phyloP scores from a whole-genome alignment of 768 basidiomycete genomes.

The Lactarius sanguifluus region DNA sequence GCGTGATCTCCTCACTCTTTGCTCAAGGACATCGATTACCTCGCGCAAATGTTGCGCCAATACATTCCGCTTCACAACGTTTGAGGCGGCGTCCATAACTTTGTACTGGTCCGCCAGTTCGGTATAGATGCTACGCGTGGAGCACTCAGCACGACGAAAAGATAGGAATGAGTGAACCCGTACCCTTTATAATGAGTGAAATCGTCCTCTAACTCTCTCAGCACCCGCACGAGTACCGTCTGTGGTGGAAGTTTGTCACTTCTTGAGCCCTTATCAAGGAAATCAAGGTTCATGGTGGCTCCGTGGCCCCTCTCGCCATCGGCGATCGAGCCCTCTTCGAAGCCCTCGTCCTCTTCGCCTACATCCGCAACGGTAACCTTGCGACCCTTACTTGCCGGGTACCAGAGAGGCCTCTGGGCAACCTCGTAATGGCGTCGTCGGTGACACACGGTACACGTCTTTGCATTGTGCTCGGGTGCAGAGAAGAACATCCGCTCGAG shows the following conservation, averaged over 20 bases:
- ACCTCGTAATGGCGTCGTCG: conserved; percentile 39
- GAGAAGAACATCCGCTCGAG: conserved; percentile 82
- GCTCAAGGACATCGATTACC: conserved; percentile 88
- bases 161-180: conserved; percentile 32
- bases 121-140: conserved; percentile 68
- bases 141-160: conserved; percentile 10
- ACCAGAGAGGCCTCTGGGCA: conserved; percentile 33
- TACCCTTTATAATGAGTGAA: conserved; percentile 94
- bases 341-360: conserved; percentile 29
- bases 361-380: conserved; percentile 19
- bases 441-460: conserved; percentile 68
- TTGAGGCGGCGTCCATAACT: conserved; percentile 79
- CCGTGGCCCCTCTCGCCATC: conserved; percentile 9
- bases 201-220: conserved; percentile 91
- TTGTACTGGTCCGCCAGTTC: conserved; percentile 94
- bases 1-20: conserved; percentile 58
- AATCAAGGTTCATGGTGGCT: conserved; percentile 14
- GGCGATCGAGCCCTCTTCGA: conserved; percentile 26
- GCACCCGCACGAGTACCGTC: conserved; percentile 78
- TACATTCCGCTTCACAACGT: conserved; percentile 78
- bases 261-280: conserved; percentile 13
- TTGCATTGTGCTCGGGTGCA: conserved; percentile 70
- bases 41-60: conserved; percentile 87
- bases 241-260: conserved; percentile 69
- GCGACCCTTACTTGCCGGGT: conserved; percentile 30